Base-by-base conservation (phyloP, 345 rosid genomes). In the Hibiscus mutabilis region DNA sequence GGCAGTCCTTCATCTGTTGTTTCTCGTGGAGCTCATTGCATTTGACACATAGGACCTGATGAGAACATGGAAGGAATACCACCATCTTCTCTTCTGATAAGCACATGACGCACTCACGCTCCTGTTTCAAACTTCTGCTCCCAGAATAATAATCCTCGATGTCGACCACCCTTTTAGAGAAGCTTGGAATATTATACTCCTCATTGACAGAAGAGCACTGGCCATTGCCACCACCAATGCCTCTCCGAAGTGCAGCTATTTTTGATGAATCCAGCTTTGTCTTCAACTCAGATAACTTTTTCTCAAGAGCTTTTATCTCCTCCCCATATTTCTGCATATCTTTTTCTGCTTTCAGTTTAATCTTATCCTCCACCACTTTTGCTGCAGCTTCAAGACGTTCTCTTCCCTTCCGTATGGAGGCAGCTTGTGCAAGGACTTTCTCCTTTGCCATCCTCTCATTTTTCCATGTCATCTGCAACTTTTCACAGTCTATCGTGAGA, bases 51-150 rank as follows among this genome's bases (percentile, higher is more conserved):
- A 89, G 80, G 9, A 87, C 86, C 71, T 84, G 87, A 80, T 87
- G 90, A 57, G 90, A 86, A 78, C 95, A 87, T 3, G 90, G 95
- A 49, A 89, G 78, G 74, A 87, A 84, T 2, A 87, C 79, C 74
- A 87, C 82, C 1, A 80, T 71, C 78, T 78, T 84, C 80, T 85
- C 90, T 63, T 85, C 90, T 7, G 86, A 77, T 57, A 85, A 74
- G 83, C 91, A 89, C 91, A 89, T 85, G 29, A 89, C 76, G 10
- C 86, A 73, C 73, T 78, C 81, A 66, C 58, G 31, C 44, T 84
- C 84, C 3, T 49, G 52, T 68, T 62, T 82, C 19, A 77, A 16
- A 22, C 74, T 81, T 29, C 69, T 56, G 0, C 2, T 62, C 10
- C 47, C 61, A 51, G 16, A 59, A 71, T 49, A 24, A 24, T 62